Conservation (phyloP, 768 basidiomycete genomes). For the Rubroboletus pulcherrimus region DNA sequence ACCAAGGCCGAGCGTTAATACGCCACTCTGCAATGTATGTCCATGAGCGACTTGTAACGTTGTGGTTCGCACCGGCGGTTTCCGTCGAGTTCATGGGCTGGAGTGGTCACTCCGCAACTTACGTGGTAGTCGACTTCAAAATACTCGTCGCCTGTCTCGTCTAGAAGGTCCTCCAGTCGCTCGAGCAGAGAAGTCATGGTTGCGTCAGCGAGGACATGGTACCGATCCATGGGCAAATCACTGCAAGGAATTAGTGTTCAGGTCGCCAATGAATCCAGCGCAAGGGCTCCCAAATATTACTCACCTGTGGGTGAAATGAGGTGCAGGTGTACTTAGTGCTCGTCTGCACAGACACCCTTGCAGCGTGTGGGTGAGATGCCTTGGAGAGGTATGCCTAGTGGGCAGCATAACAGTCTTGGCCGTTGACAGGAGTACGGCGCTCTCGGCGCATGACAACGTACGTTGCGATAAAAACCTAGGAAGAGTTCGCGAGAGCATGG, state of each 20-base stretch:
- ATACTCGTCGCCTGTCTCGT: conserved; percentile 47
- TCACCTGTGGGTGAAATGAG: conserved; percentile 57
- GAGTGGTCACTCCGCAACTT: conserved; percentile 24
- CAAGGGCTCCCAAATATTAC: not conserved
- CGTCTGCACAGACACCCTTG: conserved; percentile 18
- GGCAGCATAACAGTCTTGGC: not conserved
- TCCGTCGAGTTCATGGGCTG: not conserved
- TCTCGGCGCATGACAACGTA: not conserved
- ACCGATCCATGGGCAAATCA: conserved; percentile 57
- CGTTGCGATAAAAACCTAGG: conserved; percentile 12
- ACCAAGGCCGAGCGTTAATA: conserved; percentile 77
- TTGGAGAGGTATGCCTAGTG: not conserved
- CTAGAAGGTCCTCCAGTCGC: conserved; percentile 68
- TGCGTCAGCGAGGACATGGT: conserved; percentile 67
- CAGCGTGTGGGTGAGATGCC: not conserved
- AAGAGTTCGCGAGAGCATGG: conserved; percentile 22
- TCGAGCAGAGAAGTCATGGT: conserved; percentile 79
- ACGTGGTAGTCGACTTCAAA: conserved; percentile 92
- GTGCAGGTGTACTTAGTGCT: conserved; percentile 47
- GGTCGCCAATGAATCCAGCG: not conserved
- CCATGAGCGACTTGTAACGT: conserved; percentile 6
- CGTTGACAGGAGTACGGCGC: conserved; percentile 1
- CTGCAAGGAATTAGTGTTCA: conserved; percentile 25
- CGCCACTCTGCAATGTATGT: conserved; percentile 64
- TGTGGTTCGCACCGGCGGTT: not conserved